A percentile compares a stretch with the other conserved stretches of the same genome.
These are phyloP conservation scores for Cylindricascospora bacillispora DNA, from an alignment of 1,139 yeast genomes.

Conservation along the genomic window DNA sequence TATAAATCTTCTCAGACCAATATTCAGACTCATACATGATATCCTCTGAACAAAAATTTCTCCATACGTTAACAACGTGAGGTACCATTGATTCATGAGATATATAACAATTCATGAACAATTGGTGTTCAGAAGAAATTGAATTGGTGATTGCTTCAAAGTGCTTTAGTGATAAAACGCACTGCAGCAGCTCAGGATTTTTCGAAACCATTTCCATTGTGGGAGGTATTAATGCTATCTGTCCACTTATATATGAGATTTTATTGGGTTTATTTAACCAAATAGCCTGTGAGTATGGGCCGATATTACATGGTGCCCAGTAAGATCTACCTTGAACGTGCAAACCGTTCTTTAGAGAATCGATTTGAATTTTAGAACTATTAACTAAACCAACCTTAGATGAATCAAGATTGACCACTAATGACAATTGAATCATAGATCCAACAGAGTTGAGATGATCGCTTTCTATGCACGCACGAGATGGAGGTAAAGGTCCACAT, in stretches of 20 bases:
- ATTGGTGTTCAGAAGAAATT: conserved; percentile 34
- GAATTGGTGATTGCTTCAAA: conserved; percentile 49
- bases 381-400: conserved; percentile 4
- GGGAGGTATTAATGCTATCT: conserved; percentile 72
- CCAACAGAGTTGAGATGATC: conserved; percentile 27
- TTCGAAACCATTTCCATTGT: conserved; percentile 38
- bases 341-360: conserved; percentile 42
- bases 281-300: conserved; percentile 88
- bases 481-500: conserved; percentile 57
- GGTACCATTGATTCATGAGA: conserved; percentile 27
- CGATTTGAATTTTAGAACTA: conserved; percentile 11
- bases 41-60: conserved; percentile 12
- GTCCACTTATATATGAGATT: conserved; percentile 71
- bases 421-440: conserved; percentile 42
- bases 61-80: conserved; percentile 32
- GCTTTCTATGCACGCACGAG: conserved; percentile 74
- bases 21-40: conserved; percentile 15
- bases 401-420: conserved; percentile 29
- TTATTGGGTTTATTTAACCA: conserved; percentile 34
- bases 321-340: conserved; percentile 87
- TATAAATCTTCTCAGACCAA: conserved; percentile 20
- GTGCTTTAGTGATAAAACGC: conserved; percentile 59
- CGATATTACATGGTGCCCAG: conserved; percentile 98
- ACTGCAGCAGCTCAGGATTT: conserved; percentile 27
- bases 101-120: conserved; percentile 44